Base-by-base conservation (phyloP, 2,329 filamentous ascomycete genomes). In the Aureobasidium sp. region DNA sequence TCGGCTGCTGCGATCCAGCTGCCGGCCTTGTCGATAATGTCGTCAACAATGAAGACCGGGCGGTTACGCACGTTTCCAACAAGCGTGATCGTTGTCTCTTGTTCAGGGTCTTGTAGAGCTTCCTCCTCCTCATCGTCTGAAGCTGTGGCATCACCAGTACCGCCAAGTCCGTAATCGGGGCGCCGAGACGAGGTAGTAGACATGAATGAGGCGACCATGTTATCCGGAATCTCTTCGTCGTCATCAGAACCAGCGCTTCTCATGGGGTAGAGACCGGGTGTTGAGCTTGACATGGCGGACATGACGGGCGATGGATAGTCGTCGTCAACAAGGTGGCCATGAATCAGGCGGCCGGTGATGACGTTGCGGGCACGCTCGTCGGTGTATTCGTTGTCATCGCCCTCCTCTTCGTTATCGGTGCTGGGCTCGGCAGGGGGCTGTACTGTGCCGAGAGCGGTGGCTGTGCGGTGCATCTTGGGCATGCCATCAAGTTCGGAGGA, bases 1-100 rank as follows among this genome's bases (percentile, higher is more conserved):
- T 98, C 93, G 11, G 93, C 93, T 6, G 93, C 93, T 5, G 91
- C 91, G 61, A 98, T 94, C 93, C 93, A 98, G 6, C 89, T 95
- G 12, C 86, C 88, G 8, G 90, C 84, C 73, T 95, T 96, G 73
- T 98, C 93, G 64, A 98, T 96, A 87, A 98, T 97, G 68, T 98
- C 93, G 68, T 98, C 93, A 45, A 98, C 87, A 57, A 98, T 90
- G 66, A 98, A 86, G 51, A 97, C 93, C 0, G 88, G 85, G 55
- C 88, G 83, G 66, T 88, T 83, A 65, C 84, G 86, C 56, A 98
- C 93, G 63, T 97, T 88, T 56, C 93, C 93, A 12, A 98, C 93
- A n/a, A 98, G 77, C 0, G 93, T 98, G 62, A 98, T 94, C 75
- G 91, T 95, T 65, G 90, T 90, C 72, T 98, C 93, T 19, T 91